Evolutionary conservation across 2,329 filamentous ascomycete genomes (phyloP).

Genomic region (Scleromitrula shiraiana): DNA sequence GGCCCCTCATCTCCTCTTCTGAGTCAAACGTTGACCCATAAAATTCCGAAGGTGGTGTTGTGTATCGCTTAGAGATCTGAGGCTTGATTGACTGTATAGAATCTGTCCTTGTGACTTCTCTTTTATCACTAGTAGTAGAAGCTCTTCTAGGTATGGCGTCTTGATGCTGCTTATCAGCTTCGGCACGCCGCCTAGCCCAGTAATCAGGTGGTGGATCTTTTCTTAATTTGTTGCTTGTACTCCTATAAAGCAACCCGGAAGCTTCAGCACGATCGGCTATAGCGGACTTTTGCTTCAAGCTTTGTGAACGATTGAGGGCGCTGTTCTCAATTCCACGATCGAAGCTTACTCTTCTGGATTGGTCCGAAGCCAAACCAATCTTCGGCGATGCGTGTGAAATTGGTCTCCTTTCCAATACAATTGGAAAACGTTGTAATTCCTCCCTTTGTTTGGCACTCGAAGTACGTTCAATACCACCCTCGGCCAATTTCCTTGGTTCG

Average conservation of each 20-base stretch:
- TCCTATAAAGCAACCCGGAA: constrained; percentile 35
- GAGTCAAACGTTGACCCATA: constrained; percentile 1
- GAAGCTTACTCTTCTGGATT: constrained; percentile 3
- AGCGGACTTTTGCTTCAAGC: constrained; percentile 51
- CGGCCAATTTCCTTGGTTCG: constrained; percentile 21
- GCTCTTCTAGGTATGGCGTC: constrained; percentile 20
- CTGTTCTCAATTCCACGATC: background rate
- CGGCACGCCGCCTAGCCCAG: constrained; percentile 37
- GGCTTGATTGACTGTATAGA: background rate
- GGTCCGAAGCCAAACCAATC: constrained; percentile 4
- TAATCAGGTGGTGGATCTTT: constrained; percentile 49
- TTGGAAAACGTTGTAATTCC: constrained; percentile 29
- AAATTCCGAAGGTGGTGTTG: background rate
- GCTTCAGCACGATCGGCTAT: constrained; percentile 13
- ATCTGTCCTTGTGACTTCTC: background rate
- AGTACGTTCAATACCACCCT: constrained; percentile 28
- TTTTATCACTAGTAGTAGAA: no score
- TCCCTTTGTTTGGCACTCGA: constrained; percentile 31
- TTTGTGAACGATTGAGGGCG: constrained; percentile 42
- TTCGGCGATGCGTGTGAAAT: constrained; percentile 10
- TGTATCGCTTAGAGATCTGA: background rate
- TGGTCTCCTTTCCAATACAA: constrained; percentile 24
- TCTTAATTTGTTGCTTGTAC: constrained; percentile 49
- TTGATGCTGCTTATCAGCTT: constrained; percentile 35
- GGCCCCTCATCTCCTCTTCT: constrained; percentile 3